Percentiles rank a stretch among this genome's conserved stretches.
These are phyloP conservation scores for Breynia disticha DNA, from an alignment of 441 rosid genomes.

Conservation along the genomic window DNA sequence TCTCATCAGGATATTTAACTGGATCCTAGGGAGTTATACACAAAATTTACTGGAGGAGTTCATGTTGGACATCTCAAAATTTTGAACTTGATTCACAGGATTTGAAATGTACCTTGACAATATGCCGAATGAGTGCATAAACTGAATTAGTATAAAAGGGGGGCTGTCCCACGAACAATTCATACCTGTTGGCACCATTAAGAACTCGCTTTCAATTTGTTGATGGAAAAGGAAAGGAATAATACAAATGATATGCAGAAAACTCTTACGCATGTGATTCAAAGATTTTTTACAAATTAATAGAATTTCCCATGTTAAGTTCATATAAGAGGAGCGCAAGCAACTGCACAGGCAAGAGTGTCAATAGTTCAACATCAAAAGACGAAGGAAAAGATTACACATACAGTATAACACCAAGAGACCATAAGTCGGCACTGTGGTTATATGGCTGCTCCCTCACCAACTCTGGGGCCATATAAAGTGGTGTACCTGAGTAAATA, in stretches of 20 bases:
- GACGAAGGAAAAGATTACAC: constrained; percentile 12
- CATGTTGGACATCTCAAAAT: constrained; percentile 10
- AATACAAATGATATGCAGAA: neutral
- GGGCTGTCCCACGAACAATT: constrained; percentile 92
- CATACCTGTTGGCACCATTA: constrained; percentile 53
- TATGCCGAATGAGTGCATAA: constrained; percentile 92
- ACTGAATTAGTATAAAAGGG: constrained; percentile 98
- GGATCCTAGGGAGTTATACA: constrained; percentile 60
- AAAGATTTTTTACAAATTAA: too few relatives aligned
- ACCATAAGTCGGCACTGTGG: constrained; percentile 98
- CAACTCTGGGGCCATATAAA: constrained; percentile 98
- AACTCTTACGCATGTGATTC: too few relatives aligned
- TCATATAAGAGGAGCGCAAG: too few relatives aligned
- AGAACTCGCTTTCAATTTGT: constrained; percentile 14
- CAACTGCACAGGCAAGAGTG: too few relatives aligned
- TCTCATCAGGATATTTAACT: constrained; percentile 88
- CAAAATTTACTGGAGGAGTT: constrained; percentile 27
- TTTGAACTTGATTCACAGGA: constrained; percentile 3
- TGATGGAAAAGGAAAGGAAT: constrained; percentile 1
- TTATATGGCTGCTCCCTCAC: constrained; percentile 97
- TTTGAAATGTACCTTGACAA: constrained; percentile 64
- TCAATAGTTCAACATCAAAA: neutral
- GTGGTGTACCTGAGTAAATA: constrained; percentile 63
- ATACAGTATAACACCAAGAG: constrained; percentile 97
- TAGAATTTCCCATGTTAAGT: too few relatives aligned